A percentile compares a stretch with the other conserved stretches of the same genome.
Conservation (phyloP, 2,329 filamentous ascomycete species). For the Didymella lethalis region DNA sequence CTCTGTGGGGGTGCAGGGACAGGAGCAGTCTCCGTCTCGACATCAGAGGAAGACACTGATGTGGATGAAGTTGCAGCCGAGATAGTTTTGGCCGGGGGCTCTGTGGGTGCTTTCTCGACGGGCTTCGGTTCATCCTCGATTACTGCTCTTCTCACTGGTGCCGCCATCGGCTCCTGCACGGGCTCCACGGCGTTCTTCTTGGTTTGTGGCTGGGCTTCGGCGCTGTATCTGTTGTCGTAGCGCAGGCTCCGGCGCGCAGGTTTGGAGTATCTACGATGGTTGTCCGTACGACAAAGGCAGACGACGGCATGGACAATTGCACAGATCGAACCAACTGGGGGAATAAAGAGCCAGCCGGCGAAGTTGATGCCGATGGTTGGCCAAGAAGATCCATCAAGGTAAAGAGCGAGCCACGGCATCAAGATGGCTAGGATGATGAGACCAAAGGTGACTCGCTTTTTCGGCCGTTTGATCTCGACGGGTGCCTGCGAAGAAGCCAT, state of each 20-base stretch:
- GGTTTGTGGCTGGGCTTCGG: not conserved
- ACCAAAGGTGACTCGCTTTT: conserved; percentile 11
- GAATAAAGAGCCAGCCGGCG: conserved; percentile 10
- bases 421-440: conserved; percentile 28
- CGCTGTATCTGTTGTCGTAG: conserved; percentile 12
- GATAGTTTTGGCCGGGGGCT: not conserved
- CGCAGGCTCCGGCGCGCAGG: conserved; percentile 17
- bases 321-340: not conserved
- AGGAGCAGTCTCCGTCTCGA: conserved; percentile 4
- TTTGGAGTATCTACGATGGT: conserved; percentile 17
- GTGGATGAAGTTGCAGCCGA: conserved; percentile 9
- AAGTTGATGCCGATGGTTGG: conserved; percentile 18
- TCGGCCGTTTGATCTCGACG: conserved; percentile 22
- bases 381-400: conserved; percentile 31
- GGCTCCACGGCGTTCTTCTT: not conserved
- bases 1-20: not conserved
- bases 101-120: conserved; percentile 5
- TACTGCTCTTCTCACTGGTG: conserved; percentile 8
- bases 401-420: conserved; percentile 29
- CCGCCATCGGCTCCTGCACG: not conserved
- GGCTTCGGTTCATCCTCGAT: not conserved
- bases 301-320: conserved; percentile 21
- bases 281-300: conserved; percentile 22
- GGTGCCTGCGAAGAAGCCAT: conserved; percentile 8
- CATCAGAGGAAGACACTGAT: conserved; percentile 17